These are phyloP conservation scores for Chrysoporthe puriensis DNA, from an alignment of 2,329 filamentous ascomycete genomes.

Conservation along the genomic window DNA sequence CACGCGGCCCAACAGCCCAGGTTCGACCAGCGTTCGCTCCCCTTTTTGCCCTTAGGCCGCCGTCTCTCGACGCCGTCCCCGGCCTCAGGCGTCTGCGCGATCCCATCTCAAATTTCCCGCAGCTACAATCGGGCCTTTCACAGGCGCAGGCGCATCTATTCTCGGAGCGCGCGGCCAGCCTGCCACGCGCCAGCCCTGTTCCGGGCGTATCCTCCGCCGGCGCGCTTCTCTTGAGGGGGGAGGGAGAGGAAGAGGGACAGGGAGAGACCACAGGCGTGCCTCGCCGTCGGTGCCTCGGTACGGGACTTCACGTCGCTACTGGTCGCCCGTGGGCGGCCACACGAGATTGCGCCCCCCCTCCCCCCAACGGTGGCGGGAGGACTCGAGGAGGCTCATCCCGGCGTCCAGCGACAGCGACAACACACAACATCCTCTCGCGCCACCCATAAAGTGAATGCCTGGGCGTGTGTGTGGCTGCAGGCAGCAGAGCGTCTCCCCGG, in stretches of 20 bases:
- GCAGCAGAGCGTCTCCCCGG: neutral
- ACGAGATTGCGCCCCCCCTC: neutral
- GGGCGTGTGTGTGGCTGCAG: neutral
- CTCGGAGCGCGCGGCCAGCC: neutral
- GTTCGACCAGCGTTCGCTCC: neutral
- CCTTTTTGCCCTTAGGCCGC: conserved; percentile 10
- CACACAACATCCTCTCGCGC: neutral
- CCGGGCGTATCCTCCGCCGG: neutral
- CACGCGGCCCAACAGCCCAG: neutral
- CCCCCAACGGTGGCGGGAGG: neutral
- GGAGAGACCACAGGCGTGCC: neutral
- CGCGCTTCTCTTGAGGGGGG: too few species aligned
- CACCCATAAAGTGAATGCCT: neutral
- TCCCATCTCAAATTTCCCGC: neutral
- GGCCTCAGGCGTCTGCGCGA: neutral
- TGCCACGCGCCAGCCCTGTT: neutral
- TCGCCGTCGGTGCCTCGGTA: neutral
- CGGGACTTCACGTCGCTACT: neutral
- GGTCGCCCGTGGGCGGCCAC: neutral
- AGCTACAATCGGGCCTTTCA: neutral
- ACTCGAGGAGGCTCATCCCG: neutral
- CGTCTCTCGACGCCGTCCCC: neutral
- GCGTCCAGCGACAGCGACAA: neutral
- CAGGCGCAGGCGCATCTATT: neutral
- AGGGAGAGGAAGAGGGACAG: neutral